Evolutionary conservation across 2,329 filamentous ascomycete species (phyloP).

Genomic region (Lachnellula occidentalis): DNA sequence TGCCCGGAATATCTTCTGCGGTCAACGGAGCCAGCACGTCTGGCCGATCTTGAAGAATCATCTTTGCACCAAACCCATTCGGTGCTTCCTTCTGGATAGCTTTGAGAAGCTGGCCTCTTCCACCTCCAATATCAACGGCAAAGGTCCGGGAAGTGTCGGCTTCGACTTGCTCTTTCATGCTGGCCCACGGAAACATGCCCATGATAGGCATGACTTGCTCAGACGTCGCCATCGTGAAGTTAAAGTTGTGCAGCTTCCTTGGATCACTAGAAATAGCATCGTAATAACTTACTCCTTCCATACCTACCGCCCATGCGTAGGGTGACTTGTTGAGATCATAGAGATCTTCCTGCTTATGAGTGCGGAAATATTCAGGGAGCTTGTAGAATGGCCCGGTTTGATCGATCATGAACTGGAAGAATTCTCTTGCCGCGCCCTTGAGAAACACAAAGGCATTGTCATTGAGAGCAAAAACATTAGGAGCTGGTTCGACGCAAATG

Average conservation of each 20-base stretch:
- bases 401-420: constrained; percentile 16
- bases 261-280: constrained; percentile 5
- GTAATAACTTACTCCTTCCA: constrained; percentile 14
- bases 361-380: constrained; percentile 9
- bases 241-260: not conserved
- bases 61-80: constrained; percentile 12
- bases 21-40: constrained; percentile 20
- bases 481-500: too few species aligned
- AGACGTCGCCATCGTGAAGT: too few species aligned
- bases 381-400: constrained; percentile 12
- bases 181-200: constrained; percentile 14
- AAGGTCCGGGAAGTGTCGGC: constrained; percentile 25
- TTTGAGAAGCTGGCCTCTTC: constrained; percentile 20
- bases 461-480: constrained; percentile 12
- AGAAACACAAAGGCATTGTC: constrained; percentile 12
- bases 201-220: constrained; percentile 6
- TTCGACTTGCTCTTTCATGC: constrained; percentile 11
- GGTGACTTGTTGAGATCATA: constrained; percentile 16
- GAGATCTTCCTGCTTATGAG: constrained; percentile 3
- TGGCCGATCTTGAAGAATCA: constrained; percentile 27
- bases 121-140: constrained; percentile 15
- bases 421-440: constrained; percentile 11
- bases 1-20: constrained; percentile 21
- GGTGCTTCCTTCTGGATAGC: constrained; percentile 22
- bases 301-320: constrained; percentile 9